Evolutionary conservation across 208 protist genomes (phyloP).

Genomic region (Crithidia sp.): DNA sequence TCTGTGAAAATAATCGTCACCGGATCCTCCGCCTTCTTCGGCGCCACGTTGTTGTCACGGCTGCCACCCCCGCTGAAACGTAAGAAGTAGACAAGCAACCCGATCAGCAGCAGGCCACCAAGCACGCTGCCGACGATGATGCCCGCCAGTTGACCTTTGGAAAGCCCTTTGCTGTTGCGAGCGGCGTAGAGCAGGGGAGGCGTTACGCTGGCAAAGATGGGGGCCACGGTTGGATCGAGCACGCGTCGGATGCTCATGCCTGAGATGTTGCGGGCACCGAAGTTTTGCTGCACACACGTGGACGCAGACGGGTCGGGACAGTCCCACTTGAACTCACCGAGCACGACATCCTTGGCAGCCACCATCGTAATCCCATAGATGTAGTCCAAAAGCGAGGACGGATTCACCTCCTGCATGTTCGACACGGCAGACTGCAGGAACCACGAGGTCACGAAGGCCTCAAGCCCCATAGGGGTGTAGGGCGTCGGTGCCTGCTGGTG

Average conservation of each 20-base stretch:
- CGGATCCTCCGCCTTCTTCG: conserved; percentile 43
- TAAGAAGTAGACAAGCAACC: neutral
- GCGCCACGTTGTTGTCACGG: conserved; percentile 55
- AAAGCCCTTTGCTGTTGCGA: neutral
- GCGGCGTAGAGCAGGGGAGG: conserved; percentile 44
- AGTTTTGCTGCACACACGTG: conserved; percentile 44
- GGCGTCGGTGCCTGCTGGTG: conserved; percentile 21
- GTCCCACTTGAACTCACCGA: conserved; percentile 31
- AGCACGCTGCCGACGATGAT: conserved; percentile 34
- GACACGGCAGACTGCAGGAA: conserved; percentile 17
- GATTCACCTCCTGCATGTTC: conserved; percentile 3
- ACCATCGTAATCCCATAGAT: conserved; percentile 34
- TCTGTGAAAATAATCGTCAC: conserved; percentile 82
- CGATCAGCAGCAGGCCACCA: conserved; percentile 5
- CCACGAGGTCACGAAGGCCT: conserved; percentile 14
- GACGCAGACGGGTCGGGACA: neutral
- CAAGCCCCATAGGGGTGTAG: conserved; percentile 12
- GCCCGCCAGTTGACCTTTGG: conserved; percentile 28
- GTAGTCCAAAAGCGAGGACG: conserved; percentile 17
- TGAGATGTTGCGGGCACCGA: conserved; percentile 47
- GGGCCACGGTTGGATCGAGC: conserved; percentile 28
- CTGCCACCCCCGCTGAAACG: conserved; percentile 21
- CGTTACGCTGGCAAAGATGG: conserved; percentile 16
- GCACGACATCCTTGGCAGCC: conserved; percentile 27
- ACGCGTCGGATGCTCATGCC: conserved; percentile 33